Evolutionary conservation across 2,329 filamentous ascomycete species (phyloP).

Genomic region (Mariannaea sp.): DNA sequence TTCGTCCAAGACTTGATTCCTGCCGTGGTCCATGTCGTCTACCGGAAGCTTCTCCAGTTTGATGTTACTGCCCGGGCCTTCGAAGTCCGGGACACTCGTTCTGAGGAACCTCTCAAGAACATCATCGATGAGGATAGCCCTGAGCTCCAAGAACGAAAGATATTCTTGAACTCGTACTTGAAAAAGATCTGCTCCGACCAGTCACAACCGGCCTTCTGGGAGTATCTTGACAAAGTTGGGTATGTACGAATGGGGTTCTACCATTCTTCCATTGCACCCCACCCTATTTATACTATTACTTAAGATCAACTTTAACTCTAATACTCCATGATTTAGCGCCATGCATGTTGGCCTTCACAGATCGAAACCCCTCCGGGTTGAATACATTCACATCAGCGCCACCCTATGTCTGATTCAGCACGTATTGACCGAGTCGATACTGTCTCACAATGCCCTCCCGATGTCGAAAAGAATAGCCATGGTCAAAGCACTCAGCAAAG

Average conservation of each 20-base stretch:
- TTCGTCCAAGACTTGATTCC: constrained; percentile 24
- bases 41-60: constrained; percentile 23
- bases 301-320: background rate
- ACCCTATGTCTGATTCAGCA: constrained; percentile 23
- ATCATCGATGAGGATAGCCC: constrained; percentile 13
- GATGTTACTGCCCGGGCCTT: constrained; percentile 23
- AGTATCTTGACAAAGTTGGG: constrained; percentile 24
- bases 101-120: constrained; percentile 13
- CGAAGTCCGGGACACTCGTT: constrained; percentile 17
- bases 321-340: constrained; percentile 1
- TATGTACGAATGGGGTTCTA: background rate
- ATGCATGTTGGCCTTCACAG: constrained; percentile 22
- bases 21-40: constrained; percentile 20
- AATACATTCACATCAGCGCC: constrained; percentile 25
- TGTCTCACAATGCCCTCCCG: constrained; percentile 21
- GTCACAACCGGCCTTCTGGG: constrained; percentile 23
- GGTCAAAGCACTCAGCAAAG: constrained; percentile 24
- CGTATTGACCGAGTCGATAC: constrained; percentile 17
- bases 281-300: no score
- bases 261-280: background rate
- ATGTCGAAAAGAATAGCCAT: constrained; percentile 21
- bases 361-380: constrained; percentile 18
- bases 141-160: constrained; percentile 16
- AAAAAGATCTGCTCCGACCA: constrained; percentile 22
- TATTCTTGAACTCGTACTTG: constrained; percentile 21